Conservation (phyloP, 2,329 filamentous ascomycete species). For the Metarhizium album region DNA sequence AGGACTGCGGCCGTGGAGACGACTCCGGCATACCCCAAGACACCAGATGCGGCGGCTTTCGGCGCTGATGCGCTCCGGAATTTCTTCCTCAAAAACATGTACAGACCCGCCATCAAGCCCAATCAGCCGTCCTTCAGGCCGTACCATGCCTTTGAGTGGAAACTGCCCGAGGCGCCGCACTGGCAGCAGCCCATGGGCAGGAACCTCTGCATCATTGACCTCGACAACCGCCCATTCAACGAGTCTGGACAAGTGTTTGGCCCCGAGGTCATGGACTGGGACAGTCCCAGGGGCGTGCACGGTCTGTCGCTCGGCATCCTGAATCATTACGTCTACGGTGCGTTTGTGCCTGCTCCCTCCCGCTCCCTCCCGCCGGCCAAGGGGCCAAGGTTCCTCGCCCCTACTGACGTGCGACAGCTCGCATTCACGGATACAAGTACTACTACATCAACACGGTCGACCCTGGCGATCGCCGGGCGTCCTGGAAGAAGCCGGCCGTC, state of each 20-base stretch:
- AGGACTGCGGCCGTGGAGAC: neutral
- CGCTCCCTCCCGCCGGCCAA: neutral
- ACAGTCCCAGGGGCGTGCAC: conserved; percentile 20
- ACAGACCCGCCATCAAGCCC: conserved; percentile 19
- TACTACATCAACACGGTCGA: conserved; percentile 30
- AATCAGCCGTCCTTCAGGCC: conserved; percentile 17
- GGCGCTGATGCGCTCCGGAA: conserved; percentile 15
- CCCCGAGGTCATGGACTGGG: conserved; percentile 24
- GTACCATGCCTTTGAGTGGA: conserved; percentile 22
- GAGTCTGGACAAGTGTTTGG: conserved; percentile 26
- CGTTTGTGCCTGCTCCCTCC: too few relatives aligned
- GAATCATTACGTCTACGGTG: conserved; percentile 34
- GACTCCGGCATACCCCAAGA: neutral
- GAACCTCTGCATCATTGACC: conserved; percentile 33
- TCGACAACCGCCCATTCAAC: conserved; percentile 31
- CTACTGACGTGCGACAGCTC: conserved; percentile 18
- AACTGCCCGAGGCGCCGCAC: conserved; percentile 16
- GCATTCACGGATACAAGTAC: conserved; percentile 37
- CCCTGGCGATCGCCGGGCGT: conserved; percentile 30
- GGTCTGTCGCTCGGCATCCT: conserved; percentile 30
- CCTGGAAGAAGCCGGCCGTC: conserved; percentile 34
- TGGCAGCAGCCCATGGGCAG: conserved; percentile 25
- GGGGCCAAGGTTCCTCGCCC: neutral
- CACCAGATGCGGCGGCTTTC: neutral
- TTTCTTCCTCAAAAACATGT: conserved; percentile 22